Conservation (phyloP, 805 yeast species). For the Metschnikowia borealis region DNA sequence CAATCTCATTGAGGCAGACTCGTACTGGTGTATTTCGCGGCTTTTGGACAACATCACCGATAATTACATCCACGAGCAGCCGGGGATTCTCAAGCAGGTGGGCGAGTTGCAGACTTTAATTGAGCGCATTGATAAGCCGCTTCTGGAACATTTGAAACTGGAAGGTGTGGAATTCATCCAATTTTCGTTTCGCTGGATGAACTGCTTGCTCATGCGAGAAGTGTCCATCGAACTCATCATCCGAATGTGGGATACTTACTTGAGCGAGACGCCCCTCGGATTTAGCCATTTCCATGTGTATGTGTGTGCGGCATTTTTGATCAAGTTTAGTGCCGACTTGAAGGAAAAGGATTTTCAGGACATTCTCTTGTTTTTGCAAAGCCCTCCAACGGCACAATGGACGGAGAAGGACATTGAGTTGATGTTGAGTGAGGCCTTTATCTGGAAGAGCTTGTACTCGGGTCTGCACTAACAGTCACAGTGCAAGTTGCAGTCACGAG, state of each 20-base stretch:
- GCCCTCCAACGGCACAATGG: slow-evolving; percentile 85
- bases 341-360: slow-evolving; percentile 91
- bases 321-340: slow-evolving; percentile 77
- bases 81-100: slow-evolving; percentile 92
- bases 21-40: slow-evolving; percentile 94
- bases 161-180: slow-evolving; percentile 94
- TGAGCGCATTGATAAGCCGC: slow-evolving; percentile 69
- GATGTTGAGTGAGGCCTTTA: slow-evolving; percentile 89
- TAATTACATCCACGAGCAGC: slow-evolving; percentile 96
- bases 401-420: slow-evolving; percentile 84
- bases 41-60: slow-evolving; percentile 93
- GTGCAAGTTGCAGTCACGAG: too few relatives aligned
- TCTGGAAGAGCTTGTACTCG: slow-evolving; percentile 88
- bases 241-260: slow-evolving; percentile 97
- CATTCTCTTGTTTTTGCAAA: slow-evolving; percentile 84
- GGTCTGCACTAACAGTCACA: background rate
- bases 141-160: slow-evolving; percentile 66
- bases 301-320: slow-evolving; percentile 94
- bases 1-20: slow-evolving; percentile 83
- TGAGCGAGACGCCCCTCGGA: slow-evolving; percentile 70
- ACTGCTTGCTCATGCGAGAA: slow-evolving; percentile 94
- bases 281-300: slow-evolving; percentile 92
- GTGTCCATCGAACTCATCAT: slow-evolving; percentile 71
- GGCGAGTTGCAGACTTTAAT: slow-evolving; percentile 73
- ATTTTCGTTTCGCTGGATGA: slow-evolving; percentile 98